Evolutionary conservation across 371 early-diverging fungal genomes (phyloP).

Genomic region (Phascolomyces articulosus): DNA sequence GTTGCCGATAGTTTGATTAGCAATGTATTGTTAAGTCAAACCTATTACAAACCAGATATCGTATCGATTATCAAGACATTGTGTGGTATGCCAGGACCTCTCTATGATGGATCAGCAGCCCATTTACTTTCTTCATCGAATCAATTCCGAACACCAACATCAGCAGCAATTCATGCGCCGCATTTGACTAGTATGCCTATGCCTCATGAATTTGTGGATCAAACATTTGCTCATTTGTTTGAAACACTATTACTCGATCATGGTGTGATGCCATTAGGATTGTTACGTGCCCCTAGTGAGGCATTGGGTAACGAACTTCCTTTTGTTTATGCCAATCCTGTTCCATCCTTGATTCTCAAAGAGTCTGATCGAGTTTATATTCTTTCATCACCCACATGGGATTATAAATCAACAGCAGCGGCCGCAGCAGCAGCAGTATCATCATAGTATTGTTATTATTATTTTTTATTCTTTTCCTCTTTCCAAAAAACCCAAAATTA

Average conservation of each 20-base stretch:
- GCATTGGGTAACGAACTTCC: conserved; percentile 49
- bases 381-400: conserved; percentile 16
- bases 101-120: conserved; percentile 23
- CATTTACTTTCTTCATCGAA: conserved; percentile 25
- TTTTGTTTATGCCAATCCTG: conserved; percentile 60
- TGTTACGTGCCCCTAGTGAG: conserved; percentile 46
- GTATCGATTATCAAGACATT: conserved; percentile 54
- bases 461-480: not conserved
- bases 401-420: not conserved
- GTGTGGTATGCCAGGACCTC: conserved; percentile 53
- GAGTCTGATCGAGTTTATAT: conserved; percentile 30
- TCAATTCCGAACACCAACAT: conserved; percentile 25
- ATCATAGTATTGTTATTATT: not conserved
- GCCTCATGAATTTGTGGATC: conserved; percentile 39
- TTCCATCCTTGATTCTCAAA: conserved; percentile 40
- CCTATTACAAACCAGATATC: conserved; percentile 56
- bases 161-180: conserved; percentile 19
- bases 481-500: no score
- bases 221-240: conserved; percentile 43
- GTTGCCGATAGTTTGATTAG: conserved; percentile 46
- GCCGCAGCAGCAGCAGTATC: not conserved
- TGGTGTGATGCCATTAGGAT: conserved; percentile 46
- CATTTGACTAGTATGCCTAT: conserved; percentile 41
- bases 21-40: conserved; percentile 51
- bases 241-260: conserved; percentile 38